Evolutionary conservation across 352 stramenopile genomes (phyloP), one percentile per base, ranked within the genome.

Genomic region (Phytophthora uliginosa): DNA sequence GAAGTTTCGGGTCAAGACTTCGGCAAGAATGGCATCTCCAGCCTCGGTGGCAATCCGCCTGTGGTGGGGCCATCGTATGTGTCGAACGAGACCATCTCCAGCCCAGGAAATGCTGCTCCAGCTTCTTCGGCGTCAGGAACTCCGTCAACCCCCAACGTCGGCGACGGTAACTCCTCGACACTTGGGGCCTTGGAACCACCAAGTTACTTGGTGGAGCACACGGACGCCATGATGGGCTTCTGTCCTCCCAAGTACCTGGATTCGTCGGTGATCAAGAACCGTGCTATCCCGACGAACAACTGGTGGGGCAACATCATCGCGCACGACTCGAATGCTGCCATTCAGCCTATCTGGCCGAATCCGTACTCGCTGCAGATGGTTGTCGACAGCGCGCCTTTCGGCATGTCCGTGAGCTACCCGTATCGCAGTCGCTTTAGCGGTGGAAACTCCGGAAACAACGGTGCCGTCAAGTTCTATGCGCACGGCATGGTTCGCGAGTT

Each of bases 251-350:
- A 83, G 59, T 89, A 86, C 55, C 58, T 92, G 42, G 76, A 88
- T 55, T 47, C 70, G 6, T 77, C 78, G 2, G 57, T 83, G 52
- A 69, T 79, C 69, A 75, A 74, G 58, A 81, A 76, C 42, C 82
- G 82, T 22, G 77, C 85, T 33, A 89, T 93, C 48, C 85, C 83
- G 22, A 93, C 86, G 28, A 93, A 91, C 67, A 84, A 87, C 54
- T 93, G 86, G 84, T 91, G 83, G 83, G 83, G 82, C 36, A 92
- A 92, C 71, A 80, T 91, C 59, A 93, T 93, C 59, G 82, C 76
- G 9, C 59, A 85, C 51, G 72, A 83, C 51, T 74, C 57, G 8
- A 76, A 76, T 61, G 52, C 57, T 12, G 38, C 55, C 42, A 77
- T 83, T 18, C 79, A 91, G 55, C 76, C 84, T 20, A 75, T 86